These are phyloP conservation scores for Chlorella variabilis DNA, from an alignment of 163 green algal genomes.

Conservation along the genomic window DNA sequence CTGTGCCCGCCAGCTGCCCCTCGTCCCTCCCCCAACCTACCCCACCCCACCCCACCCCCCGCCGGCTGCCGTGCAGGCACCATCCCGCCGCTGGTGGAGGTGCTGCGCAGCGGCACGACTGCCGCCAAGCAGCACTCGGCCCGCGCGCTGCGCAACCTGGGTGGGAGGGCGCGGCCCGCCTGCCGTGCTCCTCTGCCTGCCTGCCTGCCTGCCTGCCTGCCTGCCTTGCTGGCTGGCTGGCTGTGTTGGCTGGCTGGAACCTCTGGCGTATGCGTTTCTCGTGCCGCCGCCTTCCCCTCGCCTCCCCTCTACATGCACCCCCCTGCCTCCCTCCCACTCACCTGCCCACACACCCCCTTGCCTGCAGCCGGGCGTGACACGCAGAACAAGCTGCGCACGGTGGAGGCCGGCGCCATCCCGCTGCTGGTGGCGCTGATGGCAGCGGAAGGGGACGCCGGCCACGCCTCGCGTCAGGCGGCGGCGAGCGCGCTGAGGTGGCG, in stretches of 20 bases:
- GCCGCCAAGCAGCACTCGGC: conserved; percentile 34
- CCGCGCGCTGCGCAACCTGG: conserved; percentile 37
- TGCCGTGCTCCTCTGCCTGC: neutral
- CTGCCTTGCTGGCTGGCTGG: neutral
- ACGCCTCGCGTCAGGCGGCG: conserved; percentile 15
- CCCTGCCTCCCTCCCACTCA: neutral
- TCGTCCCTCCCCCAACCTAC: no score
- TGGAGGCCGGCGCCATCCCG: conserved; percentile 29
- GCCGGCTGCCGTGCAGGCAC: neutral
- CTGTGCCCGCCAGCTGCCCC: no score
- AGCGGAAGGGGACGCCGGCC: neutral
- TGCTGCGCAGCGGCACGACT: conserved; percentile 36
- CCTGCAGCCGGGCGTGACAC: conserved; percentile 32
- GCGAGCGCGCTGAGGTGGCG: conserved; percentile 11
- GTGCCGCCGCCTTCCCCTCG: neutral
- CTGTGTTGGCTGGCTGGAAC: neutral
- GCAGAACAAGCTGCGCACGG: conserved; percentile 25
- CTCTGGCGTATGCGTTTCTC: no score
- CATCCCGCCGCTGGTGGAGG: conserved; percentile 22
- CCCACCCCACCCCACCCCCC: neutral
- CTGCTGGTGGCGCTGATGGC: conserved; percentile 34
- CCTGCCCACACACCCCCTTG: no score
- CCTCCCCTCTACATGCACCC: neutral
- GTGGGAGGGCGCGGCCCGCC: no score
- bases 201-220: neutral